phyloP scores from a whole-genome alignment of 805 yeast genomes.

The Wickerhamomyces alni region DNA sequence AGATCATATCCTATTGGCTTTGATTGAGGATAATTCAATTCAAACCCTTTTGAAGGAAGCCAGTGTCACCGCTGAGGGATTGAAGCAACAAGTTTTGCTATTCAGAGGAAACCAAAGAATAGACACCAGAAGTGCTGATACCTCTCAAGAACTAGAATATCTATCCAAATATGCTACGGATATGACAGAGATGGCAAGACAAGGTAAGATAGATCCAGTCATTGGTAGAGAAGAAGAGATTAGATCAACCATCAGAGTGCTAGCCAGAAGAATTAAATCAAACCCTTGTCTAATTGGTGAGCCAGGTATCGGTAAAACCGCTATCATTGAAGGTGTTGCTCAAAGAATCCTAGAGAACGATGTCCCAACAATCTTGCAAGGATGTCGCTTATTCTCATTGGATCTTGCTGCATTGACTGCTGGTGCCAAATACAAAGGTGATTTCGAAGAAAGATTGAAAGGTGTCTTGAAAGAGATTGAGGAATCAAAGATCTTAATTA shows the following conservation, averaged over 20 bases:
- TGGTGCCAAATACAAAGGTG: conserved; percentile 98
- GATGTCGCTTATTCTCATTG: conserved; percentile 76
- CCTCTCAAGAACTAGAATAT: conserved; percentile 79
- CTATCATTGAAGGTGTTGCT: conserved; percentile 97
- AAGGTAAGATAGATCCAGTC: conserved; percentile 95
- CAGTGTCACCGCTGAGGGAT: conserved; percentile 57
- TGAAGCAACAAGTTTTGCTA: conserved; percentile 71
- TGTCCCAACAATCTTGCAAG: conserved; percentile 82
- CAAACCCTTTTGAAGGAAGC: conserved; percentile 68
- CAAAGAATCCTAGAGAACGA: conserved; percentile 94
- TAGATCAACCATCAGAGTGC: conserved; percentile 86
- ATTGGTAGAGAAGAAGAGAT: conserved; percentile 99
- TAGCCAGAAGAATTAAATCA: conserved; percentile 96
- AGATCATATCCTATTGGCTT: conserved; percentile 84
- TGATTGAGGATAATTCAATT: conserved; percentile 72
- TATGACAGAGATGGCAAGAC: conserved; percentile 86
- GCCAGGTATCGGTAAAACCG: conserved; percentile 99
- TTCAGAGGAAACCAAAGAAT: conserved; percentile 89
- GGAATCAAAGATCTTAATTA: conserved; percentile 77
- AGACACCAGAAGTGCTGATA: conserved; percentile 91
- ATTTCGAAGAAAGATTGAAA: conserved; percentile 95
- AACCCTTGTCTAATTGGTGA: conserved; percentile 97
- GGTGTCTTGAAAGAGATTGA: conserved; percentile 94
- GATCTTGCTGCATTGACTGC: conserved; percentile 97
- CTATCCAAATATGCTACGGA: conserved; percentile 87